phyloP scores from a whole-genome alignment of 441 rosid genomes.

The Arabidopsis lyrata region DNA sequence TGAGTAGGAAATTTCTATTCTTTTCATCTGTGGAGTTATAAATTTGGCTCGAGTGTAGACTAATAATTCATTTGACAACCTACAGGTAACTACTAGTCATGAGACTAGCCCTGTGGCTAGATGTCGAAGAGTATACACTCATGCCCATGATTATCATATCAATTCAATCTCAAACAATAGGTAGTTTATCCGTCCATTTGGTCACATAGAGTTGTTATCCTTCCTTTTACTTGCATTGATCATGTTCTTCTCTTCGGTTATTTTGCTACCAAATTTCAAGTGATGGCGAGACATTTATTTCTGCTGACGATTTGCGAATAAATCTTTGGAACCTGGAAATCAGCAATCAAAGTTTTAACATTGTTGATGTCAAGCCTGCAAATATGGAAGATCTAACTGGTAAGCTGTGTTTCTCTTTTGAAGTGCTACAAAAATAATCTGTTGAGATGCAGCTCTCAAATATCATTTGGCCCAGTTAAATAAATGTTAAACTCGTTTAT shows the following conservation, averaged over 20 bases:
- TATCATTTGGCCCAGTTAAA: constrained; percentile 1
- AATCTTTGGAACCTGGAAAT: constrained; percentile 98
- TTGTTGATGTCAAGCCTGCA: constrained; percentile 92
- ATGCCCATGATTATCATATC: constrained; percentile 95
- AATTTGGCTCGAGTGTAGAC: not conserved
- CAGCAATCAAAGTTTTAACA: constrained; percentile 95
- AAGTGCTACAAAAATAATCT: constrained; percentile 17
- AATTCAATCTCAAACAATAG: constrained; percentile 91
- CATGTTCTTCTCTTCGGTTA: constrained; percentile 30
- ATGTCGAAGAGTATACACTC: constrained; percentile 95
- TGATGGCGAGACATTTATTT: constrained; percentile 98
- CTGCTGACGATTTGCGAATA: constrained; percentile 95
- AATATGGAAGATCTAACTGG: constrained; percentile 99
- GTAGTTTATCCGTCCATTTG: constrained; percentile 43
- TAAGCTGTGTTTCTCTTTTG: constrained; percentile 38
- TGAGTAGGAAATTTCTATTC: not conserved
- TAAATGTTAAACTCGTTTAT: not conserved
- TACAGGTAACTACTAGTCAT: constrained; percentile 74
- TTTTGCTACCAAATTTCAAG: constrained; percentile 49
- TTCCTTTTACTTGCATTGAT: constrained; percentile 27
- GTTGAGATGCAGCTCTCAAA: constrained; percentile 6
- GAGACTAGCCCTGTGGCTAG: constrained; percentile 87
- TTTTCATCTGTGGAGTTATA: constrained; percentile 1
- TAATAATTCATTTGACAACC: constrained; percentile 15
- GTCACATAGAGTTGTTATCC: constrained; percentile 6